Percentiles rank a stretch among this genome's conserved stretches.
These are phyloP conservation scores for Colletotrichum aenigma DNA, from an alignment of 2,329 filamentous ascomycete species.

Conservation along the genomic window DNA sequence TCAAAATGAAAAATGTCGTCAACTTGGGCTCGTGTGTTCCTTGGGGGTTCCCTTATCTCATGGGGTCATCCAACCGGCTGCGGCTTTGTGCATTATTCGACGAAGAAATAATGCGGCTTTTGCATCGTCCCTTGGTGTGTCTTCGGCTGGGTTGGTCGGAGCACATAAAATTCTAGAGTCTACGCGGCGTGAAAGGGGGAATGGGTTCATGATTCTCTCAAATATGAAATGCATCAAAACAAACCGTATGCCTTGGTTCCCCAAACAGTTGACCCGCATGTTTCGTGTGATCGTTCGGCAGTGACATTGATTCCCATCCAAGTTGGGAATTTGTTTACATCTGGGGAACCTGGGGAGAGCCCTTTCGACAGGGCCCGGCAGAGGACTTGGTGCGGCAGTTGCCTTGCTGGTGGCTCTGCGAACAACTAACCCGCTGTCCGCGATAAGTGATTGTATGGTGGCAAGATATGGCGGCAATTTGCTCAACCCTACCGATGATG, in stretches of 20 bases:
- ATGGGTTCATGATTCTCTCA: constrained; percentile 26
- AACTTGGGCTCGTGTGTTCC: constrained; percentile 14
- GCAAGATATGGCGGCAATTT: too few relatives aligned
- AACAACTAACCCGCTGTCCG: too few relatives aligned
- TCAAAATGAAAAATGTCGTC: constrained; percentile 21
- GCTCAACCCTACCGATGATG: too few relatives aligned
- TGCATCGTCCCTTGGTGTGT: constrained; percentile 20
- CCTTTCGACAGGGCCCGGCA: too few relatives aligned
- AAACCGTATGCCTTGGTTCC: not conserved
- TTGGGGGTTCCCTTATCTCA: constrained; percentile 1
- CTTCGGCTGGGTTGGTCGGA: not conserved
- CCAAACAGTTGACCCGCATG: not conserved
- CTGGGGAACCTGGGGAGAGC: not conserved
- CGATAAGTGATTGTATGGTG: too few relatives aligned
- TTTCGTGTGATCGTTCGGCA: not conserved
- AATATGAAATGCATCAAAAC: constrained; percentile 22
- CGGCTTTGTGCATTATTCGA: constrained; percentile 18
- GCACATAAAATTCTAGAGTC: constrained; percentile 20
- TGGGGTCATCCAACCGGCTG: constrained; percentile 10
- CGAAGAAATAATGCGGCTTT: constrained; percentile 10
- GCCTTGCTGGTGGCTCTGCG: too few relatives aligned
- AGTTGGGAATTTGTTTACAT: rapidly evolving
- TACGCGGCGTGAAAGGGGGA: constrained; percentile 24
- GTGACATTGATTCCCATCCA: not conserved
- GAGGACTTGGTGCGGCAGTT: too few relatives aligned